Conservation (phyloP, 495 filamentous ascomycete genomes). For the Lentithecium fluviatile region DNA sequence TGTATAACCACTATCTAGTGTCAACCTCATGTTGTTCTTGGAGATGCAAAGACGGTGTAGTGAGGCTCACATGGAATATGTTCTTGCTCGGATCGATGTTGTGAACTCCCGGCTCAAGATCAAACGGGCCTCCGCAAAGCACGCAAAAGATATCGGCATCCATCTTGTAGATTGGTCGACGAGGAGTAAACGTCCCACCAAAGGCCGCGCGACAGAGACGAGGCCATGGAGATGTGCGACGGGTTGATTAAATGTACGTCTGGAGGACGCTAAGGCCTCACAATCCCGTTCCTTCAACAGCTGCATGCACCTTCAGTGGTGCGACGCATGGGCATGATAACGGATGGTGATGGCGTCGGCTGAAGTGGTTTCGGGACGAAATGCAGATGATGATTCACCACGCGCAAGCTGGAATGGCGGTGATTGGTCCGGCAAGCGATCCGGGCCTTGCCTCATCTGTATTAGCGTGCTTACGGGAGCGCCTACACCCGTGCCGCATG, state of each 20-base stretch:
- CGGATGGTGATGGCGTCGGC: neutral
- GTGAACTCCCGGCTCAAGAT: neutral
- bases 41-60: neutral
- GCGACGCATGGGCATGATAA: too few species aligned
- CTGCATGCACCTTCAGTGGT: too few species aligned
- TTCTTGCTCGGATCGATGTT: neutral
- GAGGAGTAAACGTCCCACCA: neutral
- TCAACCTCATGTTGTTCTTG: neutral
- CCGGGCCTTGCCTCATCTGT: neutral
- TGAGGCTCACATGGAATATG: neutral
- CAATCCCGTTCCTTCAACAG: too few species aligned
- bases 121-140: slow-evolving; percentile 5
- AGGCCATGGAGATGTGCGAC: neutral
- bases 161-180: neutral
- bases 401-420: neutral
- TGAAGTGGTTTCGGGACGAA: neutral
- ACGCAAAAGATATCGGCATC: slow-evolving; percentile 11
- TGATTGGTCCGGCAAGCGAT: neutral
- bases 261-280: too few species aligned
- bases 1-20: neutral
- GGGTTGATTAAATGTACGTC: neutral
- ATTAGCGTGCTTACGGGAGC: neutral
- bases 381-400: neutral
- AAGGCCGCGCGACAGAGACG: neutral
- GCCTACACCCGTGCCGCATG: too few species aligned